Percentiles rank a stretch among this genome's conserved stretches.
Conservation (phyloP, 768 basidiomycete species). For the Termitomyces sp. region DNA sequence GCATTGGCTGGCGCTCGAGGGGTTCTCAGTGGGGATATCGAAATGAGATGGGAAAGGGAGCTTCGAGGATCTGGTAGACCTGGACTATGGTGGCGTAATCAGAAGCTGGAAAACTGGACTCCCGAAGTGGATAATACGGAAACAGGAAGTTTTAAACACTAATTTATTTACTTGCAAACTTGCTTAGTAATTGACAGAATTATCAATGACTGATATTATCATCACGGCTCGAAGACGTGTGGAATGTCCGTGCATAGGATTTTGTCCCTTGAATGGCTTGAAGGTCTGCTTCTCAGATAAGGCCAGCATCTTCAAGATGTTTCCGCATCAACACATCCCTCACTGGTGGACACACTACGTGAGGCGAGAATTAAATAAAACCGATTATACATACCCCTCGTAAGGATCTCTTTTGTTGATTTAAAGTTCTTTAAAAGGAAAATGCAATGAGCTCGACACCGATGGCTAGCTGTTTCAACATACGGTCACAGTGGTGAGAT, state of each 20-base stretch:
- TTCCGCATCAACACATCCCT: conserved; percentile 43
- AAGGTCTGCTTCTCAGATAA: conserved; percentile 18
- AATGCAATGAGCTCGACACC: not conserved
- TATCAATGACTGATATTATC: not conserved
- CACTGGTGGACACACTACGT: conserved; percentile 24
- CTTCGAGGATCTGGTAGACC: conserved; percentile 30
- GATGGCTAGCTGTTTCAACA: conserved; percentile 13
- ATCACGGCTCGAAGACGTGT: not conserved
- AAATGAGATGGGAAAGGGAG: conserved; percentile 62
- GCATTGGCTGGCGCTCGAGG: conserved; percentile 54
- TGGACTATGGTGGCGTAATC: conserved; percentile 38
- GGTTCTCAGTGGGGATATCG: conserved; percentile 53
- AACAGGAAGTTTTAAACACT: not conserved
- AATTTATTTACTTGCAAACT: conserved; percentile 9
- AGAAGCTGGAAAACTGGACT: conserved; percentile 31
- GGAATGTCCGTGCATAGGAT: not conserved
- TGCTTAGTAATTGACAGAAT: conserved; percentile 2
- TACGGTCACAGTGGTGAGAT: conserved; percentile 66
- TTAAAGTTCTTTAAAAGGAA: conserved; percentile 42
- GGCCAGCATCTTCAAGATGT: conserved; percentile 34
- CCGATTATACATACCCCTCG: conserved; percentile 30
- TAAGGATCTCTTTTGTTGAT: conserved; percentile 50
- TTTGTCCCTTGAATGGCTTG: not conserved
- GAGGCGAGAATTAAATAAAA: not conserved
- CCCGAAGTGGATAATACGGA: conserved; percentile 18